Evolutionary conservation across 441 rosid species (phyloP).

Genomic region (Gossypium gossypioides): DNA sequence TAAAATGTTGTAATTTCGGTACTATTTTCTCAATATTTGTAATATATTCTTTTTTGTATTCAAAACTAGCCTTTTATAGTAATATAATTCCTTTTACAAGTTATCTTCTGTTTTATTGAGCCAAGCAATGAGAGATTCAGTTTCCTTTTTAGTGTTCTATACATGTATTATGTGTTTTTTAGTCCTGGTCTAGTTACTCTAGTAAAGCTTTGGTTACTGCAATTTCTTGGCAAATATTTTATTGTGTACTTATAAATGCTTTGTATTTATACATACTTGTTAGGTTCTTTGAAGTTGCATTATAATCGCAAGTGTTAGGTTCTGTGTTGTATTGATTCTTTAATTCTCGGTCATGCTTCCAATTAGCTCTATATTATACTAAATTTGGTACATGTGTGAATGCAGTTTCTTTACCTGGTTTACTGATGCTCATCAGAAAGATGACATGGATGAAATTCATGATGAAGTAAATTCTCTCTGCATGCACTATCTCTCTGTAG

Average conservation of each 20-base stretch:
- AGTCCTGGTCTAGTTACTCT: neutral
- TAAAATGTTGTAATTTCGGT: neutral
- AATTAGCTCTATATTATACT: neutral
- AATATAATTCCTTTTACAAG: neutral
- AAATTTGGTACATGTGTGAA: neutral
- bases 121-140: neutral
- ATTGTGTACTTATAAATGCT: neutral
- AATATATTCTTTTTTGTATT: neutral
- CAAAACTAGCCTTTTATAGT: neutral
- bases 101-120: neutral
- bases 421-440: conserved; percentile 48
- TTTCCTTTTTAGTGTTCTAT: neutral
- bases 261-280: neutral
- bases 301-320: neutral
- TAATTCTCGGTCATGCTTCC: neutral
- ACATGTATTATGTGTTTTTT: neutral
- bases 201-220: neutral
- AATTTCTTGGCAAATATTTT: neutral
- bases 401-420: conserved; percentile 93
- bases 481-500: neutral
- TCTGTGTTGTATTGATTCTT: neutral
- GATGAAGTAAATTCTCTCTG: conserved; percentile 51
- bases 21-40: neutral
- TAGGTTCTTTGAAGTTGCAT: neutral
- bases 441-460: conserved; percentile 48